Evolutionary conservation across 148 eudicot genomes (phyloP).

Genomic region (Silene uniflora): DNA sequence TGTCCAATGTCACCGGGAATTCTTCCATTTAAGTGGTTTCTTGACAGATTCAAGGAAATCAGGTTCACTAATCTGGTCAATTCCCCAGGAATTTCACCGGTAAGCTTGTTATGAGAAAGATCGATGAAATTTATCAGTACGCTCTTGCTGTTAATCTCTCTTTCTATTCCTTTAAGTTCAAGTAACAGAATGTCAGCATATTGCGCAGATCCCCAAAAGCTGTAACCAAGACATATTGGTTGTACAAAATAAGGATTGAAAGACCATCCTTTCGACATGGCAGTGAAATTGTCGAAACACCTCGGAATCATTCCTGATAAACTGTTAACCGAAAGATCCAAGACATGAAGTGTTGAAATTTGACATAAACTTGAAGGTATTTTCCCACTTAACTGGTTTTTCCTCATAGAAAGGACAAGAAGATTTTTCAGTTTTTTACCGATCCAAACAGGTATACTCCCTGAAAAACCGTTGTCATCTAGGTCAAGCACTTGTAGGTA

Average conservation of each 20-base stretch:
- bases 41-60: conserved; percentile 39
- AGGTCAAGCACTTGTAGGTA: conserved; percentile 29
- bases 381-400: conserved; percentile 29
- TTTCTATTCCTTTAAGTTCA: conserved; percentile 26
- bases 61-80: conserved; percentile 30
- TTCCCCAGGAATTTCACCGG: conserved; percentile 37
- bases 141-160: conserved; percentile 32
- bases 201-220: conserved; percentile 15
- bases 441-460: conserved; percentile 27
- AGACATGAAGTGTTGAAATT: conserved; percentile 23
- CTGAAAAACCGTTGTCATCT: conserved; percentile 34
- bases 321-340: conserved; percentile 39
- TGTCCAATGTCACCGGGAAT: conserved; percentile 41
- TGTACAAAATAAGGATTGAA: conserved; percentile 12
- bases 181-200: conserved; percentile 36
- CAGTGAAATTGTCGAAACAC: conserved; percentile 30
- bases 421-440: conserved; percentile 4
- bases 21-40: conserved; percentile 36
- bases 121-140: conserved; percentile 42
- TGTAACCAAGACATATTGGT: conserved; percentile 10
- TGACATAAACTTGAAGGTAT: conserved; percentile 38
- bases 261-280: conserved; percentile 18
- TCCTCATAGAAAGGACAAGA: conserved; percentile 20
- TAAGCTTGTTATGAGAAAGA: conserved; percentile 37
- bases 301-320: conserved; percentile 36